A percentile compares a stretch with the other conserved stretches of the same genome.
These are phyloP conservation scores for Pilobolus umbonatus DNA, from an alignment of 192 early-diverging fungal species.

Conservation along the genomic window DNA sequence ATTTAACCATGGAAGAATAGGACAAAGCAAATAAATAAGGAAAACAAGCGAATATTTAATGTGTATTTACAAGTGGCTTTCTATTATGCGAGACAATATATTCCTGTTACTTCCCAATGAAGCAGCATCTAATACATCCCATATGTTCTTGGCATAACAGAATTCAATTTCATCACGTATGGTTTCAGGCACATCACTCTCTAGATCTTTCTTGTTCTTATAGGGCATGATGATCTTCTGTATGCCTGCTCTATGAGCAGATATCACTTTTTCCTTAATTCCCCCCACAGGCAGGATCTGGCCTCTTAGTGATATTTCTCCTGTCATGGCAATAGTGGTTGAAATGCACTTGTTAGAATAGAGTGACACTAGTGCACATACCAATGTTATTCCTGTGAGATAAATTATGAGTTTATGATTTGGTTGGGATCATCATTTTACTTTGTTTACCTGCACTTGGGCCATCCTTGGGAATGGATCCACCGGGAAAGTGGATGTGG, in stretches of 20 bases:
- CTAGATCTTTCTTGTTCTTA: conserved; percentile 66
- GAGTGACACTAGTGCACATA: conserved; percentile 75
- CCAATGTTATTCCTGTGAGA: conserved; percentile 61
- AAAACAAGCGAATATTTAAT: too few relatives aligned
- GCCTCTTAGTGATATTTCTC: conserved; percentile 81
- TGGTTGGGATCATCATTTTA: too few relatives aligned
- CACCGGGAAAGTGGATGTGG: conserved; percentile 81
- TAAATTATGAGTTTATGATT: too few relatives aligned
- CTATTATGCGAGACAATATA: too few relatives aligned
- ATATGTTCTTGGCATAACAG: conserved; percentile 58
- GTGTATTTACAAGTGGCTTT: too few relatives aligned
- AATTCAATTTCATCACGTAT: conserved; percentile 68
- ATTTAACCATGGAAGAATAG: too few relatives aligned
- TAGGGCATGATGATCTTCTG: conserved; percentile 67
- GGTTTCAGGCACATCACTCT: conserved; percentile 62
- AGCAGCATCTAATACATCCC: conserved; percentile 60
- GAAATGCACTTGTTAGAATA: conserved; percentile 53
- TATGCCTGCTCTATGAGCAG: conserved; percentile 77
- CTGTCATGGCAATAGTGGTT: conserved; percentile 71
- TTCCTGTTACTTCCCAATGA: conserved; percentile 28
- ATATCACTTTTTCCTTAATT: conserved; percentile 83
- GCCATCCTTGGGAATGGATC: conserved; percentile 81
- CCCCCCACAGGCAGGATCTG: conserved; percentile 81
- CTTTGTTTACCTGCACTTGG: conserved; percentile 56
- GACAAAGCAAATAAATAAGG: too few relatives aligned